Evolutionary conservation across 768 basidiomycete genomes (phyloP), one percentile per base, ranked within the genome.

Genomic region (Megacollybia marginata): DNA sequence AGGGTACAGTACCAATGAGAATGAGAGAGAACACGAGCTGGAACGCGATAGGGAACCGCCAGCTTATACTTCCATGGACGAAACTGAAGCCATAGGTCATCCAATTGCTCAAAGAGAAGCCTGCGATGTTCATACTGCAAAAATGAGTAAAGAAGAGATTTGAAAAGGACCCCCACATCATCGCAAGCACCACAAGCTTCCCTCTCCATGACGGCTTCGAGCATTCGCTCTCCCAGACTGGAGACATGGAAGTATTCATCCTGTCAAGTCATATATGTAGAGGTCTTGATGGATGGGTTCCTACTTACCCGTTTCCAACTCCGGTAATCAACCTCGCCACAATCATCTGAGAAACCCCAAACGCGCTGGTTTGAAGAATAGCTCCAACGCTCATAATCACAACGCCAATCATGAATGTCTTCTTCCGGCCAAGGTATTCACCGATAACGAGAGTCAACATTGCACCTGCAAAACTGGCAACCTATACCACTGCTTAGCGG

Each of bases 61-160:
- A 75, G 9, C 71, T 60, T 15, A 75, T 58, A 56, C 68, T 71
- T 18, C 74, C 73, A 6, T 59, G 47, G 15, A 69, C 54, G 55
- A 70, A 76, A 55, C 73, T 75, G 55, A 75, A 73, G 9, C 73
- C 72, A 52, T 76, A 76, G 1, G 75, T 76, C 71, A 76, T 73
- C 75, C 75, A 76, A 51, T 76, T 75, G 50, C 72, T 74, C 38
- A 75, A 54, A 1, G 74, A 75, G 52, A 76, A 76, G 1, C 73
- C 75, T 8, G 71, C 75, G 36, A 75, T 71, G 52, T 75, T 75
- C 72, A 75, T 74, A 33, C 74, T 75, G 19, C 10, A 16, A 44
- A 10, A 19, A n/a, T 31, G 4, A 13, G 15, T 5, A 44, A 10
- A 44, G 23, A 10, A 16, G 13, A 16, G 28, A 16, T n/a, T 20